phyloP scores from a whole-genome alignment of 1,284 basidiomycete genomes.

The Bjerkandera adusta region DNA sequence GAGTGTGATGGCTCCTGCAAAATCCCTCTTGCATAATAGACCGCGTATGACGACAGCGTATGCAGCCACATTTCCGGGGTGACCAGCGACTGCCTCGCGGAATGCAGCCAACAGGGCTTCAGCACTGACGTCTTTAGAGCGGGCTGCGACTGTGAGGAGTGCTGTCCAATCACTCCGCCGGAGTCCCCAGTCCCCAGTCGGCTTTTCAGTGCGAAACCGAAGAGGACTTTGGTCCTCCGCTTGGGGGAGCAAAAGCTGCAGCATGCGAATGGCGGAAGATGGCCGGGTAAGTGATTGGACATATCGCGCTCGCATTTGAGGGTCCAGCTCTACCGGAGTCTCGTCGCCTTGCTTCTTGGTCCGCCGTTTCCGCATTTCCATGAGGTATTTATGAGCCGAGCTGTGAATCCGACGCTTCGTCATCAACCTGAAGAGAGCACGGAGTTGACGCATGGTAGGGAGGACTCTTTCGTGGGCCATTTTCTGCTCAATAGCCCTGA shows the following conservation, averaged over 20 bases:
- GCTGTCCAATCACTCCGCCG: conserved; percentile 32
- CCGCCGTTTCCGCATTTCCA: too few species aligned
- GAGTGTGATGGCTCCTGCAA: conserved; percentile 37
- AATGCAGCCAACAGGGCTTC: conserved; percentile 33
- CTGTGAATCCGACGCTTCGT: conserved; percentile 41
- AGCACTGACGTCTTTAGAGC: conserved; percentile 29
- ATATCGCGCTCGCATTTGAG: too few species aligned
- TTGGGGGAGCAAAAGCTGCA: neutral
- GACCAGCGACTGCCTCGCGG: conserved; percentile 8
- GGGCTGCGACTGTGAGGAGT: conserved; percentile 32
- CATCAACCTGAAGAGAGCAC: conserved; percentile 49
- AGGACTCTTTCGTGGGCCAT: conserved; percentile 40
- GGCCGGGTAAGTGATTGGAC: too few species aligned
- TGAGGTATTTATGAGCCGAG: too few species aligned
- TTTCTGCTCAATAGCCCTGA: conserved; percentile 42
- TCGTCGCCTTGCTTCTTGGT: too few species aligned
- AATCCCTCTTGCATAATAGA: conserved; percentile 41
- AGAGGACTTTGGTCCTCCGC: conserved; percentile 6
- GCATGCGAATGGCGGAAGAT: neutral
- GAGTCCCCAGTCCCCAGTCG: neutral
- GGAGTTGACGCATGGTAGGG: conserved; percentile 42
- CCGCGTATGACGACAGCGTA: conserved; percentile 53
- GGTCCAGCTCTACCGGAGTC: too few species aligned
- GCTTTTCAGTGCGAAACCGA: neutral
- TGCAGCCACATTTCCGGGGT: conserved; percentile 35